Evolutionary conservation across 345 rosid genomes (phyloP).

Genomic region (Acer saccharum): DNA sequence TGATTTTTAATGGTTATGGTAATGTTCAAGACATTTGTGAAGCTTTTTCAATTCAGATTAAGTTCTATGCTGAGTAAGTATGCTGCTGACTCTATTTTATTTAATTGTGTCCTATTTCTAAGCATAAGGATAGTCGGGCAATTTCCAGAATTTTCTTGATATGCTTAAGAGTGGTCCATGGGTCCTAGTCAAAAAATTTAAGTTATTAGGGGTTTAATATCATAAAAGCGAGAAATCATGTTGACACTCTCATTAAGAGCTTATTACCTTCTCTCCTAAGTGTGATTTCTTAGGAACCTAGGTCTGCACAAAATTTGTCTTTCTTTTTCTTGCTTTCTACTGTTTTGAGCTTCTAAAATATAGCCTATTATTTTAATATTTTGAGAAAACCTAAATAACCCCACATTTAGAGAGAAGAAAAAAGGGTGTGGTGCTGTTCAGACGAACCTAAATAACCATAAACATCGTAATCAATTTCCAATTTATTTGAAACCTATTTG

Average conservation of each 20-base stretch:
- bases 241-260: background rate
- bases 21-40: background rate
- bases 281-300: background rate
- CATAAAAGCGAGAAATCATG: background rate
- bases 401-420: background rate
- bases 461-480: background rate
- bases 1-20: background rate
- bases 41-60: background rate
- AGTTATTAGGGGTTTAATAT: background rate
- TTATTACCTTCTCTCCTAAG: background rate
- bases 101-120: background rate
- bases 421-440: background rate
- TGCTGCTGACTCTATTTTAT: background rate
- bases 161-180: background rate
- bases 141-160: background rate
- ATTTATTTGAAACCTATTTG: background rate
- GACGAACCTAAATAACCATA: background rate
- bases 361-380: too few species aligned
- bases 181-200: background rate
- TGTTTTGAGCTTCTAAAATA: background rate
- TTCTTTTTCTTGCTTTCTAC: background rate
- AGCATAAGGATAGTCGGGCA: background rate
- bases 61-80: background rate
- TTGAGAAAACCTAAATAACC: background rate
- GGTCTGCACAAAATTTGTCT: background rate